A percentile compares a stretch with the other conserved stretches of the same genome.
These are phyloP conservation scores for Rhynchospora tenuis DNA, from an alignment of 176 grass and related monocot genomes.

Conservation along the genomic window DNA sequence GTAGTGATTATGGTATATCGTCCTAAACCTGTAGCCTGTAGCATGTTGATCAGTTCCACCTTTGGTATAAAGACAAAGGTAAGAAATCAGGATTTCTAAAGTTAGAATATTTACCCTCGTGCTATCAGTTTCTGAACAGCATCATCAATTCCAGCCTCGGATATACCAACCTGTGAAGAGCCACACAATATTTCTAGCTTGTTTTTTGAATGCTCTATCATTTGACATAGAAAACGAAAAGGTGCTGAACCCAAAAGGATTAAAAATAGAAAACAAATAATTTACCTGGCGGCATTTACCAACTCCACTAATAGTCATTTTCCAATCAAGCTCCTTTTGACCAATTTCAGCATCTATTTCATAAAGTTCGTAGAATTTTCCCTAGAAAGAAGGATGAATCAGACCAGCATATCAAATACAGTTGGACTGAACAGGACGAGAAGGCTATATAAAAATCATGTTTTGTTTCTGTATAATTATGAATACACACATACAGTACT, in stretches of 20 bases:
- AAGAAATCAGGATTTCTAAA: neutral
- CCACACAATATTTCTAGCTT: conserved; percentile 8
- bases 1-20: too few relatives aligned
- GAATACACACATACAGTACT: neutral
- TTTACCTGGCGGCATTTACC: conserved; percentile 93
- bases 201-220: neutral
- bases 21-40: neutral
- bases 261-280: conserved; percentile 8
- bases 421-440: neutral
- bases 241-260: conserved; percentile 14
- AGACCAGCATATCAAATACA: neutral
- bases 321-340: conserved; percentile 91
- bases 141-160: conserved; percentile 83
- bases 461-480: neutral
- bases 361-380: conserved; percentile 97
- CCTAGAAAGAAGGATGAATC: conserved; percentile 25
- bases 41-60: neutral
- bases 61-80: neutral
- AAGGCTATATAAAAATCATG: neutral
- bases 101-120: conserved; percentile 54
- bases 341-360: conserved; percentile 94
- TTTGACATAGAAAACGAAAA: conserved; percentile 15
- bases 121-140: conserved; percentile 75
- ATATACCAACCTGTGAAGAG: conserved; percentile 78
- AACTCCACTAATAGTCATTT: conserved; percentile 91